A percentile compares a stretch with the other conserved stretches of the same genome.
These are phyloP conservation scores for Pseudogymnoascus sp. DNA, from an alignment of 2,329 filamentous ascomycete species.

Conservation along the genomic window DNA sequence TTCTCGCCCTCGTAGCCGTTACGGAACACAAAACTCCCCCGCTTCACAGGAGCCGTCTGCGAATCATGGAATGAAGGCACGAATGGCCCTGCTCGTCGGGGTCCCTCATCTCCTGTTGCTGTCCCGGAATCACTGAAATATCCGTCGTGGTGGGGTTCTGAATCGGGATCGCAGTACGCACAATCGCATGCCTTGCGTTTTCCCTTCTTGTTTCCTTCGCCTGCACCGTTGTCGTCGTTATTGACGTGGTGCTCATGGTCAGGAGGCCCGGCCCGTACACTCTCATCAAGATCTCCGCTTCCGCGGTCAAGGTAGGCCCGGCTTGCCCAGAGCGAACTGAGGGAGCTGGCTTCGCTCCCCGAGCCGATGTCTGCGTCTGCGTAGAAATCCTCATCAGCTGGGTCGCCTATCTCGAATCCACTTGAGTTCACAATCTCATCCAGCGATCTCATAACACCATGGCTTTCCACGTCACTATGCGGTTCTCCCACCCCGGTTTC, in stretches of 20 bases:
- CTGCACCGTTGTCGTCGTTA: not conserved
- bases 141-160: not conserved
- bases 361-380: not conserved
- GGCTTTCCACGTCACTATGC: not conserved
- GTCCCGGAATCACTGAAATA: not conserved
- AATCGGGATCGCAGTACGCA: not conserved
- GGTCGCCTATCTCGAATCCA: not conserved
- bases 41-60: not conserved
- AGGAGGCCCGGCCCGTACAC: not conserved
- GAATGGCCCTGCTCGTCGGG: not conserved
- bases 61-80: not conserved
- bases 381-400: not conserved
- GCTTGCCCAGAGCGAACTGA: not conserved
- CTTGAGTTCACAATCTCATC: not conserved
- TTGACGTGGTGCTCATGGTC: not conserved
- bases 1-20: not conserved
- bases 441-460: not conserved
- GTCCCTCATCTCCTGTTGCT: not conserved
- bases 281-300: not conserved
- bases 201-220: not conserved
- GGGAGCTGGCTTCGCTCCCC: not conserved
- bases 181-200: not conserved
- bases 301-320: not conserved
- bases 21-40: not conserved
- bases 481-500: not conserved